Base-by-base conservation (phyloP, 176 grass and related monocot genomes). In the Otatea glauca region DNA sequence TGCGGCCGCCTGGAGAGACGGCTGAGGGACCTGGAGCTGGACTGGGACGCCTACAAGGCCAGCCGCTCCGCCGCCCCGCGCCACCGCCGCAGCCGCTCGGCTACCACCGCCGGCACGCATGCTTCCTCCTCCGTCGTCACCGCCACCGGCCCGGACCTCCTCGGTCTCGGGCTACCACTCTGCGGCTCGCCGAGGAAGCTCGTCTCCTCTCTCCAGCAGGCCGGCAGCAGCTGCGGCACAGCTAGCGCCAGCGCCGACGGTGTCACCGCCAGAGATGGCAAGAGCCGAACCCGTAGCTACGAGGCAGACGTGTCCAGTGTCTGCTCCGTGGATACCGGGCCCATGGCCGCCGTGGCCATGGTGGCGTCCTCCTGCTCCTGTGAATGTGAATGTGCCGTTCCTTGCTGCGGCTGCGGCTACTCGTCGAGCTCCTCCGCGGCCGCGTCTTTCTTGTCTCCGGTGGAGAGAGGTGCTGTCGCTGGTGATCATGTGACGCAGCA, bases 31-130 rank as follows among this genome's bases (percentile, higher is more conserved):
- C 62, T 89, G 45, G 29, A 84, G 48, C 38, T 2, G 21, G 11
- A 45, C 23, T 88, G 87, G 86, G n/a, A 79, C 32, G 47, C 23
- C 39, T 88, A 84, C 75, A 88, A 79, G 48, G 5, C 55, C 13
- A 43, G 37, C 65, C 44, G 35, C 18, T 32, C 73, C 17, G 23
- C n/a, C 47, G 42, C 48, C 38, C 49, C 35, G 35, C 61, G 53
- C 50, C 79, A 82, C 44, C 73, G 86, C 12, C 80, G 73, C 5
- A 78, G 55, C 74, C 67, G 35, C 56, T 88, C 80, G 18, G 65
- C 35, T 45, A 72, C 55, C 56, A 59, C 23, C 35, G 37, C 34
- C 53, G 58, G 0, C 75, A 48, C 81, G 81, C 67, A 1, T 47
- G 44, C 80, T 1, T 79, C 81, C 29, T 79, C 81, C 6, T 68